A percentile compares a stretch with the other conserved stretches of the same genome.
Conservation (phyloP, 306 rosid species). For the Fragaria ananassa region DNA sequence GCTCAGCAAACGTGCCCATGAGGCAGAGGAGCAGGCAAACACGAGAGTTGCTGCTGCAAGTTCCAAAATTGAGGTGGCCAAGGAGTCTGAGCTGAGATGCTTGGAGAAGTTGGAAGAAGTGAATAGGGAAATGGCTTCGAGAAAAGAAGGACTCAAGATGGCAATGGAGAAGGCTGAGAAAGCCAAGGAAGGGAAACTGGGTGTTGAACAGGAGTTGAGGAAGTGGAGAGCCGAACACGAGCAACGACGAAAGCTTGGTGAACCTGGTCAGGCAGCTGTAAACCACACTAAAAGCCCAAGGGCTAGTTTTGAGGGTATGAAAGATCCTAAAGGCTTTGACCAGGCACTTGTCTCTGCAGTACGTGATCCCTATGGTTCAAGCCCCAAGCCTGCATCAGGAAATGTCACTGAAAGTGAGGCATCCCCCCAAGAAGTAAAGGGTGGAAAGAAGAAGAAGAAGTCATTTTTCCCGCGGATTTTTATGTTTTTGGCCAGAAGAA, state of each 20-base stretch:
- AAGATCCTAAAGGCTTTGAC: constrained; percentile 38
- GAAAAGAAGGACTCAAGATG: constrained; percentile 65
- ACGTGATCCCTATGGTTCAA: constrained; percentile 36
- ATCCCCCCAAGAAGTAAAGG: constrained; percentile 54
- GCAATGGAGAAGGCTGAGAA: constrained; percentile 95
- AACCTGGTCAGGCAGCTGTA: constrained; percentile 46
- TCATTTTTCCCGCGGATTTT: constrained; percentile 78
- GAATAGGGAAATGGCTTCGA: constrained; percentile 61
- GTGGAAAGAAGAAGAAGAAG: constrained; percentile 70
- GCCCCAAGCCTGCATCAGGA: constrained; percentile 43
- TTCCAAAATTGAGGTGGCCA: constrained; percentile 73
- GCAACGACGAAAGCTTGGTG: constrained; percentile 70
- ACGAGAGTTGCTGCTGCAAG: constrained; percentile 67
- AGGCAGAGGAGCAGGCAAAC: constrained; percentile 88
- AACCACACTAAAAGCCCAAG: constrained; percentile 60
- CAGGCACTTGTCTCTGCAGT: constrained; percentile 24
- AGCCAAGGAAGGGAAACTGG: constrained; percentile 97
- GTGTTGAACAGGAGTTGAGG: constrained; percentile 89
- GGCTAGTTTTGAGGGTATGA: constrained; percentile 60
- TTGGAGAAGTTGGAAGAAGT: constrained; percentile 79
- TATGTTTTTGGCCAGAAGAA: constrained; percentile 81
- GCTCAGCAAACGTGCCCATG: constrained; percentile 90
- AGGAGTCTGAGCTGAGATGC: constrained; percentile 73
- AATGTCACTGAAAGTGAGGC: constrained; percentile 35
- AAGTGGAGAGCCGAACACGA: constrained; percentile 94